phyloP scores from a whole-genome alignment of 73 alveolate species.

The Halteria grandinella region DNA sequence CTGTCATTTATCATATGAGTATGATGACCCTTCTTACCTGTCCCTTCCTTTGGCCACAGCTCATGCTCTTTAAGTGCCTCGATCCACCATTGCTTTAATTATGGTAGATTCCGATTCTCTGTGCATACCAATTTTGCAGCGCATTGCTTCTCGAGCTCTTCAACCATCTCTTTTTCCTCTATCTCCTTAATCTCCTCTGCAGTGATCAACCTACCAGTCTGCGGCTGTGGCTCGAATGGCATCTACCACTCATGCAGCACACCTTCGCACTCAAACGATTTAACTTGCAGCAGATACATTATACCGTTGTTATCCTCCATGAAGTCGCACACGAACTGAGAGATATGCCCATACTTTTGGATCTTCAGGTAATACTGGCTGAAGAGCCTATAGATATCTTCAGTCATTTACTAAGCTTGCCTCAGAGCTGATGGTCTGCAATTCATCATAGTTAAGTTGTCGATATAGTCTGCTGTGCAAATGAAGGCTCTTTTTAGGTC shows the following conservation, averaged over 20 bases:
- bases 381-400: conserved; percentile 22
- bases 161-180: conserved; percentile 8
- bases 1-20: no score
- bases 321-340: conserved; percentile 40
- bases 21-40: no score
- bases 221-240: conserved; percentile 25
- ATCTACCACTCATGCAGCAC: conserved; percentile 24
- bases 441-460: conserved; percentile 33
- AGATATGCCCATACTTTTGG: conserved; percentile 19
- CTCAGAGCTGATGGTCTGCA: conserved; percentile 43
- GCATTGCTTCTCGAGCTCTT: not conserved
- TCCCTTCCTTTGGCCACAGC: conserved; percentile 41
- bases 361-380: conserved; percentile 9
- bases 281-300: conserved; percentile 16
- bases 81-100: not conserved
- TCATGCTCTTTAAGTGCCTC: conserved; percentile 8
- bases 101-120: not conserved
- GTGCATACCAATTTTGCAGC: conserved; percentile 14
- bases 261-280: conserved; percentile 46
- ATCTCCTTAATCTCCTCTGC: no score
- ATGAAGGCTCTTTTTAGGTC: conserved; percentile 16
- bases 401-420: conserved; percentile 31
- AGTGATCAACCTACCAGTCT: no score
- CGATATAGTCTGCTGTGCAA: conserved; percentile 15
- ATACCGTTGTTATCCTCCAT: conserved; percentile 41